Base-by-base conservation (phyloP, 78 protist species). In the Dictyostelium purpureum region DNA sequence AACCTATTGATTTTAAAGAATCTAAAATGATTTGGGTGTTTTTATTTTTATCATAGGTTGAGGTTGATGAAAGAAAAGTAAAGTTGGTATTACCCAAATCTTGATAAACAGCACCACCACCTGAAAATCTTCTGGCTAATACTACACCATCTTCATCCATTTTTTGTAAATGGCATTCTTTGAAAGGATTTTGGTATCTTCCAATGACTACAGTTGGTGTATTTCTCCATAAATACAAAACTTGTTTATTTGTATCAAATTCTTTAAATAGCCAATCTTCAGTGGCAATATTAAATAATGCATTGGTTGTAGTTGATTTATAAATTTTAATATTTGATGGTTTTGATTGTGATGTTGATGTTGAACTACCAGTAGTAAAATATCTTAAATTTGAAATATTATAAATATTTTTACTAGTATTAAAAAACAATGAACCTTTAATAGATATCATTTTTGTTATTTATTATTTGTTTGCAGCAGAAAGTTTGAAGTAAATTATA, bases 51-150 rank as follows among this genome's bases (percentile, higher is more conserved):
- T 75, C 83, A 37, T 82, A 79, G 4, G 70, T 40, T 1, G 16
- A 1, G 3, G 89, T 91, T 16, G 89, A 24, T 33, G 90, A 77
- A 10, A 93, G 52, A 54, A 93, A 85, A 9, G 96, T 93, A n/a
- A 52, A 93, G 43, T 67, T 77, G 3, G 88, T 75, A 56, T 87
- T 87, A 4, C 94, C 91, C 7, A 83, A 37, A 65, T 94, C 96
- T n/a, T 96, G 98, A 49, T 93, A 96, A 10, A 96, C 98, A 0
- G 97, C 95, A 40, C 96, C 94, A 33, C 96, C 96, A 28, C 96
- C 94, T 21, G 87, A 47, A 24, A 79, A 88, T 24, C 96, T 71
- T 61, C 96, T 76, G 5, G 89, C 51, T 37, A 82, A 45, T 18
- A 63, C 67, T 9, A 82, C 96, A 37, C 61, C 71, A 59, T 82